A percentile compares a stretch with the other conserved stretches of the same genome.
Conservation (phyloP, 2,329 filamentous ascomycete species). For the Aureobasidium sp. region DNA sequence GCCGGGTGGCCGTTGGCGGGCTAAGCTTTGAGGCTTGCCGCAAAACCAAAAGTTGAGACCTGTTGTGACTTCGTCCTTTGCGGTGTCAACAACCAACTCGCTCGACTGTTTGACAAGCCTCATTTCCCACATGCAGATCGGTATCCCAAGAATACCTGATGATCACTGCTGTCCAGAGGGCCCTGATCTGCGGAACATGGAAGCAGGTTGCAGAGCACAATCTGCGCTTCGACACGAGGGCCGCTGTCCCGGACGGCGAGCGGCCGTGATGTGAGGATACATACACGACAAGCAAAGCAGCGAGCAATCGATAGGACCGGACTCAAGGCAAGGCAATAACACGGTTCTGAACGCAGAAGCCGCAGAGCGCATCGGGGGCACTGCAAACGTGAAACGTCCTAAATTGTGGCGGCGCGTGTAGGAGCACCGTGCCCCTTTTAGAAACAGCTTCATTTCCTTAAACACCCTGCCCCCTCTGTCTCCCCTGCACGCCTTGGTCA, state of each 20-base stretch:
- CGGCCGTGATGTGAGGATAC: not conserved
- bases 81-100: constrained; percentile 5
- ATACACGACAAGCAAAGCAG: not conserved
- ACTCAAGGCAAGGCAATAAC: constrained; percentile 14
- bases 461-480: constrained; percentile 4
- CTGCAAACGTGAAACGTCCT: constrained; percentile 10
- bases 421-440: constrained; percentile 13
- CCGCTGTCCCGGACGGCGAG: not conserved
- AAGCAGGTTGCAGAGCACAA: constrained; percentile 10
- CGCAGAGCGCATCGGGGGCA: constrained; percentile 8
- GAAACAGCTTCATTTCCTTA: constrained; percentile 16
- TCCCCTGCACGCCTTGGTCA: constrained; percentile 14
- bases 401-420: constrained; percentile 10
- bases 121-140: constrained; percentile 15
- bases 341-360: constrained; percentile 10
- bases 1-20: not conserved
- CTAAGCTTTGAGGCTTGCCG: constrained; percentile 5
- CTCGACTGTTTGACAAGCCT: constrained; percentile 12
- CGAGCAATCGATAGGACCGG: constrained; percentile 9
- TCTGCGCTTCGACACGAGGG: not conserved
- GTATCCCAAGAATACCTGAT: not conserved
- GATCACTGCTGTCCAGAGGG: not conserved
- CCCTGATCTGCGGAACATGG: not conserved
- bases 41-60: constrained; percentile 1
- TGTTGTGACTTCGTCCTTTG: constrained; percentile 5